Conservation (phyloP, 208 protist species). For the Phytomonas serpens region DNA sequence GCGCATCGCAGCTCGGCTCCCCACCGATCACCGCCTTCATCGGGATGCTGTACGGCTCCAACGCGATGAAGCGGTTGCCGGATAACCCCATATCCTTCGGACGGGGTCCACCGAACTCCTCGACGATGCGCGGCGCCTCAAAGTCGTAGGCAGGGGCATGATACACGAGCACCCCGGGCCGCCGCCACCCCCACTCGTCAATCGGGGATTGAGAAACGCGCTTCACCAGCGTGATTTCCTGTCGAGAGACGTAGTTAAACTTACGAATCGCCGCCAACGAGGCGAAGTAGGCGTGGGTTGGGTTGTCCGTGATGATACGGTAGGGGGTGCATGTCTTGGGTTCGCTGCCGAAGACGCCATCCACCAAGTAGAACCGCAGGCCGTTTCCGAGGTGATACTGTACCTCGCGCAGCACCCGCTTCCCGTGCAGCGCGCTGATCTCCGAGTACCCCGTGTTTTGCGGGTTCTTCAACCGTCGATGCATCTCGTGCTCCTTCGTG, state of each 20-base stretch:
- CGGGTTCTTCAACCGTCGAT: slow-evolving; percentile 74
- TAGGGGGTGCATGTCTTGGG: slow-evolving; percentile 64
- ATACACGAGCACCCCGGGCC: slow-evolving; percentile 74
- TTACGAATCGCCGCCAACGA: slow-evolving; percentile 73
- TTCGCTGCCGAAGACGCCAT: slow-evolving; percentile 81
- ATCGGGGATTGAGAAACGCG: slow-evolving; percentile 75
- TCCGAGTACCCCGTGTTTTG: slow-evolving; percentile 36
- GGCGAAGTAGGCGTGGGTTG: slow-evolving; percentile 78
- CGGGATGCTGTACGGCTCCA: slow-evolving; percentile 86
- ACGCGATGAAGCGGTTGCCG: slow-evolving; percentile 60
- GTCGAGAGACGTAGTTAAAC: slow-evolving; percentile 77
- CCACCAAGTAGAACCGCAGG: slow-evolving; percentile 82
- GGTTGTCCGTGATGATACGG: slow-evolving; percentile 88
- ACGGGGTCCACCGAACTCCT: slow-evolving; percentile 87
- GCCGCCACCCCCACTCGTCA: slow-evolving; percentile 85
- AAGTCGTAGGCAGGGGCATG: slow-evolving; percentile 83
- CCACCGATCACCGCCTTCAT: slow-evolving; percentile 81
- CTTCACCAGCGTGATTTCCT: slow-evolving; percentile 84
- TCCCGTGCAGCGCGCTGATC: slow-evolving; percentile 64
- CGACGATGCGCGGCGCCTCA: slow-evolving; percentile 77
- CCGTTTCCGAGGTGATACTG: slow-evolving; percentile 87
- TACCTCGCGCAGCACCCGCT: slow-evolving; percentile 79
- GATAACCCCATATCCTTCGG: slow-evolving; percentile 72
- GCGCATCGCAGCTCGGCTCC: slow-evolving; percentile 68
- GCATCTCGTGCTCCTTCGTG: slow-evolving; percentile 74